phyloP scores from a whole-genome alignment of 2,329 filamentous ascomycete genomes.

The Metarhizium anisopliae region DNA sequence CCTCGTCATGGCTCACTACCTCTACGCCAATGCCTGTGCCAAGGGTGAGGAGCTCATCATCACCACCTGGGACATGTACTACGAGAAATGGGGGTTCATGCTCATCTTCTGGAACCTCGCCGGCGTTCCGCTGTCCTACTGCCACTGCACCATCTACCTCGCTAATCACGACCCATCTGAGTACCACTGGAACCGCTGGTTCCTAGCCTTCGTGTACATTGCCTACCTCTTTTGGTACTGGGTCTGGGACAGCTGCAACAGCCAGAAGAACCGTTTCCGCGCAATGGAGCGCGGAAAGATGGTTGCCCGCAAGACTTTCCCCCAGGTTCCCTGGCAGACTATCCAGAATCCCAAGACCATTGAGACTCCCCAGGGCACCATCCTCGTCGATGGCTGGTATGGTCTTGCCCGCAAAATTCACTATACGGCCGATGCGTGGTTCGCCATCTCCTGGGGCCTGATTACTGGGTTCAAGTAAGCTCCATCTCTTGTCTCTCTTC shows the following conservation, averaged over 20 bases:
- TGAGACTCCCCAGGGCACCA: slow-evolving; percentile 59
- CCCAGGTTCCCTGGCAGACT: slow-evolving; percentile 82
- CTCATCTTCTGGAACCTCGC: slow-evolving; percentile 96
- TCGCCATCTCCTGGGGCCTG: slow-evolving; percentile 41
- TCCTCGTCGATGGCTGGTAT: slow-evolving; percentile 83
- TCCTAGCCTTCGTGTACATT: slow-evolving; percentile 54
- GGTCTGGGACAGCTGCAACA: slow-evolving; percentile 88
- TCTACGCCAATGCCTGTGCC: slow-evolving; percentile 85
- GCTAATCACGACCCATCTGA: slow-evolving; percentile 71
- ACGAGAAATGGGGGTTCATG: slow-evolving; percentile 97
- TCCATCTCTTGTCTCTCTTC: not conserved
- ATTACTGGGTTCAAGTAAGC: slow-evolving; percentile 38
- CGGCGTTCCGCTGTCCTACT: slow-evolving; percentile 84
- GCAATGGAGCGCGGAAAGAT: slow-evolving; percentile 65
- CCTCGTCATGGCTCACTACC: slow-evolving; percentile 79
- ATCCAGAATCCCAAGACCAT: slow-evolving; percentile 75
- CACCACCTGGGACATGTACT: slow-evolving; percentile 91
- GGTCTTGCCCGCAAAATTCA: slow-evolving; percentile 57
- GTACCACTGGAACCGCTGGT: slow-evolving; percentile 67
- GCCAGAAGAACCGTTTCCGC: slow-evolving; percentile 89
- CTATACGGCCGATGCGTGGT: slow-evolving; percentile 41
- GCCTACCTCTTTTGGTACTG: slow-evolving; percentile 81
- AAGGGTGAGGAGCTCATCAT: slow-evolving; percentile 90
- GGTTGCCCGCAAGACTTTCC: slow-evolving; percentile 69
- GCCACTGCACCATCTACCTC: slow-evolving; percentile 85